Base-by-base conservation (phyloP, 2,329 filamentous ascomycete species). In the Phyllosticta ampelicida region DNA sequence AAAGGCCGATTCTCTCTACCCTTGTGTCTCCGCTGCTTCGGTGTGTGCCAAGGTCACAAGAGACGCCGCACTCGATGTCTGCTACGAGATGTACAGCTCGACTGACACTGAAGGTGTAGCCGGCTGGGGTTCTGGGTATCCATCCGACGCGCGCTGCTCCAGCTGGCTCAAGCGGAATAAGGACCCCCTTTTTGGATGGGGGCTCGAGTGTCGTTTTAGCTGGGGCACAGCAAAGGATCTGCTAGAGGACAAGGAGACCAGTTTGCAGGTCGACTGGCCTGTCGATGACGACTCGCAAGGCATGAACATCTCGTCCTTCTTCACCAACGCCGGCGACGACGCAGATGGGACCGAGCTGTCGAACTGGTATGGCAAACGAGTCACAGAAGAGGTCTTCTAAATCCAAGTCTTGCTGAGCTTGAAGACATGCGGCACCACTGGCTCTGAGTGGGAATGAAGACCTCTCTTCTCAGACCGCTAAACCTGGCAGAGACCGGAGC, bases 41-140 rank as follows among this genome's bases (percentile, higher is more conserved):
- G 90, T 99, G 2, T 95, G 89, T 71, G 94, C 94, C 56, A 99
- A 99, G 73, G 94, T 99, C 28, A 97, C 94, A 11, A 80, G 94
- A 63, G 94, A 99, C 73, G 87, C 87, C 1, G 90, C 90, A 5
- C 79, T 97, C 21, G 91, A 96, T 67, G 82, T 87, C 2, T 79
- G 92, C 49, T 92, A 88, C 67, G 77, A 81, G 59, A 74, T 75
- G 5, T 78, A 83, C 60, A 71, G 54, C n/a, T 63, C 66, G 21
- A 50, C 56, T 9, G 67, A 28, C 56, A 64, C 61, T 61, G 69
- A 51, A 61, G 62, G 10, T 26, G 60, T 63, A 18, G 76, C 78
- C 16, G 77, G 75, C 4, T 96, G 94, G 90, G 94, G 94, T 0
- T 95, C 89, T 0, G 94, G 94, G 0, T 99, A 99, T 70, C 94